Conservation (phyloP, 768 basidiomycete genomes). For the Cystobasidium ongulense region DNA sequence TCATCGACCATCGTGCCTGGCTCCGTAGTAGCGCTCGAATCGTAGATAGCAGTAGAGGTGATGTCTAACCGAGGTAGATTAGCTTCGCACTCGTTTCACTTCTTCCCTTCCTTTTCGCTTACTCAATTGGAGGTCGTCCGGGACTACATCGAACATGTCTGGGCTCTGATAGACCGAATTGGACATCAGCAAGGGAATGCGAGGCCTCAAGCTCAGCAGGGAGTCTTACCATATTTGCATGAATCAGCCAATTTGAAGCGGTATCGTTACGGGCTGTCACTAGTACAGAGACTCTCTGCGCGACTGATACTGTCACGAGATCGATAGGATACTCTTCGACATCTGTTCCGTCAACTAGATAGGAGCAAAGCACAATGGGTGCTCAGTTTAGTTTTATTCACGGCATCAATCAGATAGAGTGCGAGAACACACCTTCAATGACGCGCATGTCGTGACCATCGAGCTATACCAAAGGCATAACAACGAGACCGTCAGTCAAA, state of each 20-base stretch:
- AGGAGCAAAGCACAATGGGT: neutral
- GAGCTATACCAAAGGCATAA: slow-evolving; percentile 41
- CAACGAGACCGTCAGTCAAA: slow-evolving; percentile 41
- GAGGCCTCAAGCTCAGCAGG: too few species aligned
- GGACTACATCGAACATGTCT: slow-evolving; percentile 77
- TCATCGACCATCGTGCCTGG: slow-evolving; percentile 40
- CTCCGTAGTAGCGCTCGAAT: slow-evolving; percentile 48
- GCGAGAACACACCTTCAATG: slow-evolving; percentile 43
- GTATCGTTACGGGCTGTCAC: slow-evolving; percentile 85
- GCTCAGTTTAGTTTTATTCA: slow-evolving; percentile 46
- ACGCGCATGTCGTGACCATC: slow-evolving; percentile 48
- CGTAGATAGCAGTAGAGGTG: slow-evolving; percentile 76
- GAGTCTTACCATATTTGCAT: slow-evolving; percentile 71
- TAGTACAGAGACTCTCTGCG: slow-evolving; percentile 87
- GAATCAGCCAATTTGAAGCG: slow-evolving; percentile 73
- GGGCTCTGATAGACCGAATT: slow-evolving; percentile 42
- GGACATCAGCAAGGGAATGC: neutral
- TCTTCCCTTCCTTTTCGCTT: too few species aligned
- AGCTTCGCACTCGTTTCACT: too few species aligned
- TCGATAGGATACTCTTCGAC: slow-evolving; percentile 65
- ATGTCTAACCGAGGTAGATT: slow-evolving; percentile 53
- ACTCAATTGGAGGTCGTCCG: slow-evolving; percentile 61
- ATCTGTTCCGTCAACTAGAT: slow-evolving; percentile 50
- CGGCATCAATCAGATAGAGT: slow-evolving; percentile 41
- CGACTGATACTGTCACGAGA: slow-evolving; percentile 65